phyloP scores from a whole-genome alignment of 345 rosid species.

The Cardamine chenopodiifolia region DNA sequence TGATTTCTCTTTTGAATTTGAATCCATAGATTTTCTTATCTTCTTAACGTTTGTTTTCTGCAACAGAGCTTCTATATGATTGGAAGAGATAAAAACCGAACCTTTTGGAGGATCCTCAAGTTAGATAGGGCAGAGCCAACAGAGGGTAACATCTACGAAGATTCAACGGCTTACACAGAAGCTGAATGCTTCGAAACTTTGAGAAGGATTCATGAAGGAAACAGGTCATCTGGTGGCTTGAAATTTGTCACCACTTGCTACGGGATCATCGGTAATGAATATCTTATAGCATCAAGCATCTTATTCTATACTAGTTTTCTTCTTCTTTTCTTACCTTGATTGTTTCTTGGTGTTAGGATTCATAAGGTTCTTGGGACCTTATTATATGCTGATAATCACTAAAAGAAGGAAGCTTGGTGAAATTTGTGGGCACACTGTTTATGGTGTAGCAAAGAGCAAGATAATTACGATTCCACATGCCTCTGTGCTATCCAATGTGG shows the following conservation, averaged over 20 bases:
- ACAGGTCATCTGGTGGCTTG: constrained; percentile 80
- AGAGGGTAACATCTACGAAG: constrained; percentile 70
- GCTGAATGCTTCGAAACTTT: constrained; percentile 66
- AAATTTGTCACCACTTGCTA: constrained; percentile 77
- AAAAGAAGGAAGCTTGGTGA: constrained; percentile 86
- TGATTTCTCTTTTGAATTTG: not conserved
- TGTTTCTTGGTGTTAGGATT: constrained; percentile 60
- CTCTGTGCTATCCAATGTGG: constrained; percentile 72
- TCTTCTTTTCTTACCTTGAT: constrained; percentile 7
- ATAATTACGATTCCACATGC: constrained; percentile 73
- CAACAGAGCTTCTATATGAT: constrained; percentile 83
- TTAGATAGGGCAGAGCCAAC: constrained; percentile 71
- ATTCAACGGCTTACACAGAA: constrained; percentile 64
- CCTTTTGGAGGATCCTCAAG: constrained; percentile 77
- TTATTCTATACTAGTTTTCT: not conserved
- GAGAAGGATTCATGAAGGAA: constrained; percentile 80
- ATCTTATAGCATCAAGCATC: not conserved
- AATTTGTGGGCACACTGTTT: constrained; percentile 75
- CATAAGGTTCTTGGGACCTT: constrained; percentile 87
- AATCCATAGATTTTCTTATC: not conserved
- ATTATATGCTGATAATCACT: constrained; percentile 90
- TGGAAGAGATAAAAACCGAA: constrained; percentile 76
- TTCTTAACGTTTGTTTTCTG: not conserved
- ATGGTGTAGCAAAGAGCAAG: constrained; percentile 69
- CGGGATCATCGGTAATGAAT: constrained; percentile 74